Conservation (phyloP, 2,329 filamentous ascomycete genomes). For the Neopestalotiopsis sp. region DNA sequence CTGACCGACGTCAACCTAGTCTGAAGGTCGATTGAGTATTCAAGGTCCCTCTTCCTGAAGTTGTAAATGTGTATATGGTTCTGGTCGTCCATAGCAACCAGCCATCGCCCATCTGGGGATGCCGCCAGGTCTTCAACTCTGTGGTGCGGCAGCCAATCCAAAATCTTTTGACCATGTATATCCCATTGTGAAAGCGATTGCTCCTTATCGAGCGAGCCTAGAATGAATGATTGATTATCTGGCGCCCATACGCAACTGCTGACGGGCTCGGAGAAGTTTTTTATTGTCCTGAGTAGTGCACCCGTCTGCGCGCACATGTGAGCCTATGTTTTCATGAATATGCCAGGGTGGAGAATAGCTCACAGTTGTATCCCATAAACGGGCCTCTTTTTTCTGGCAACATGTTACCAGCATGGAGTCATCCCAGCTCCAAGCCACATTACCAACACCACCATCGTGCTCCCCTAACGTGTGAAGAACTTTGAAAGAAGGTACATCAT, state of each 20-base stretch:
- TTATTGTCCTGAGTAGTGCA: slow-evolving; percentile 65
- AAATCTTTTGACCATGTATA: slow-evolving; percentile 63
- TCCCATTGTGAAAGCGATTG: slow-evolving; percentile 75
- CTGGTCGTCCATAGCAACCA: slow-evolving; percentile 78
- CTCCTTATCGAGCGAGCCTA: slow-evolving; percentile 74
- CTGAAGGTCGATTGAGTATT: slow-evolving; percentile 75
- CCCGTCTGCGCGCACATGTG: slow-evolving; percentile 58
- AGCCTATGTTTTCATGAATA: background rate
- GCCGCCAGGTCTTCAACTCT: slow-evolving; percentile 86
- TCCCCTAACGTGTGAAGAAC: slow-evolving; percentile 67
- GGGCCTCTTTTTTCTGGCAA: slow-evolving; percentile 73
- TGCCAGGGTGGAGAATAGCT: slow-evolving; percentile 33
- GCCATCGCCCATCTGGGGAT: slow-evolving; percentile 77
- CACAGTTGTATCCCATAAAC: slow-evolving; percentile 77
- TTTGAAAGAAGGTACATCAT: slow-evolving; percentile 75
- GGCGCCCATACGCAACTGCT: slow-evolving; percentile 90
- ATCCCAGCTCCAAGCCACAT: slow-evolving; percentile 91
- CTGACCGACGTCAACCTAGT: slow-evolving; percentile 78
- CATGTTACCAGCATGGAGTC: slow-evolving; percentile 87
- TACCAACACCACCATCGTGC: slow-evolving; percentile 75
- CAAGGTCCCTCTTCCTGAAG: slow-evolving; percentile 72
- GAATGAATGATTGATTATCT: slow-evolving; percentile 78
- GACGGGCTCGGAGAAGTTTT: slow-evolving; percentile 81
- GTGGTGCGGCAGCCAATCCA: slow-evolving; percentile 73
- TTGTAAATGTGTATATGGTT: slow-evolving; percentile 83